Evolutionary conservation across 2,329 filamentous ascomycete genomes (phyloP).

Genomic region (Ramularia endophylla): DNA sequence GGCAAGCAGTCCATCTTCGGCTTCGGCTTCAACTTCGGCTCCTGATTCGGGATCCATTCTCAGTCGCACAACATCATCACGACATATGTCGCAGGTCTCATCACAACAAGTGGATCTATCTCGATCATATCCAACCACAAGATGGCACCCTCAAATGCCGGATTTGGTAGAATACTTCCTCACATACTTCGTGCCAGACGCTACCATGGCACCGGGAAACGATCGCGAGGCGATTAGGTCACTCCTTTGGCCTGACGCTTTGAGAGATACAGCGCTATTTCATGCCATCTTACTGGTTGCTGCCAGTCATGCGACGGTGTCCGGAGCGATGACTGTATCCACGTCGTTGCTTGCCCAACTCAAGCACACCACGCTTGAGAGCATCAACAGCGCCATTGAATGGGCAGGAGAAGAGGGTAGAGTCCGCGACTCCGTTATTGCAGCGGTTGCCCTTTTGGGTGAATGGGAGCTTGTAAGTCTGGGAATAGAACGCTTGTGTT

Average conservation of each 20-base stretch:
- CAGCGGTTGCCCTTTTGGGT: slow-evolving; percentile 16
- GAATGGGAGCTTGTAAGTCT: slow-evolving; percentile 19
- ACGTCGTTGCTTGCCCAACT: slow-evolving; percentile 12
- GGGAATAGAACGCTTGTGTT: slow-evolving; percentile 4
- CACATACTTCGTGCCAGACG: slow-evolving; percentile 11
- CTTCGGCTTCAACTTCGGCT: slow-evolving; percentile 7
- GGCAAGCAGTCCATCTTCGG: slow-evolving; percentile 6
- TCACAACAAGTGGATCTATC: slow-evolving; percentile 8
- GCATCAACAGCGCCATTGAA: slow-evolving; percentile 13
- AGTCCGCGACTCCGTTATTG: slow-evolving; percentile 15
- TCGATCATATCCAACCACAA: slow-evolving; percentile 11
- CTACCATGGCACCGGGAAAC: neutral
- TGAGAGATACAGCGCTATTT: slow-evolving; percentile 14
- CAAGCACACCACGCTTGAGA: slow-evolving; percentile 15
- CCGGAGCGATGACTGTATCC: slow-evolving; percentile 10
- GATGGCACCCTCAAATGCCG: slow-evolving; percentile 16
- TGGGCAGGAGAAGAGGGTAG: slow-evolving; percentile 6
- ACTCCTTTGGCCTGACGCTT: slow-evolving; percentile 15
- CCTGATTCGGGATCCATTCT: slow-evolving; percentile 2
- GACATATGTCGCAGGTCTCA: slow-evolving; percentile 7
- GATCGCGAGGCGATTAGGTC: slow-evolving; percentile 14
- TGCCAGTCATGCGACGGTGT: slow-evolving; percentile 16
- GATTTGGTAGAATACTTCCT: slow-evolving; percentile 14
- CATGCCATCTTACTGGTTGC: slow-evolving; percentile 15
- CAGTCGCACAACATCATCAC: neutral